Evolutionary conservation across 768 basidiomycete species (phyloP).

Genomic region (Crepidotus variabilis): DNA sequence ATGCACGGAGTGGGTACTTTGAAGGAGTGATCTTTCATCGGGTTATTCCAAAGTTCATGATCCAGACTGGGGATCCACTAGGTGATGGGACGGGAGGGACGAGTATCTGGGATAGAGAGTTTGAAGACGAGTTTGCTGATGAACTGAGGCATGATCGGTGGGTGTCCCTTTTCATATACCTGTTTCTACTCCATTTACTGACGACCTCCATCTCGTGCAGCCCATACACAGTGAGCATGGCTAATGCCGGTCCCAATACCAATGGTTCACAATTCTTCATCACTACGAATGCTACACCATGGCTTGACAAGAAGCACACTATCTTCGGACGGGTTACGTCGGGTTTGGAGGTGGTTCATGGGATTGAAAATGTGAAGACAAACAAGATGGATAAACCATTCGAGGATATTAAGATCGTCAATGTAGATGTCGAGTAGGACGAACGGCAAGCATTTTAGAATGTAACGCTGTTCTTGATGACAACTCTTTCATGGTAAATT

Average conservation of each 20-base stretch:
- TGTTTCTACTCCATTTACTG: not conserved
- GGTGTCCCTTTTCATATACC: not conserved
- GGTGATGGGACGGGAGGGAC: slow-evolving; percentile 92
- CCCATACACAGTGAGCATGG: slow-evolving; percentile 96
- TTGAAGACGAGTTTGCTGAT: slow-evolving; percentile 92
- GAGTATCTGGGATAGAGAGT: slow-evolving; percentile 87
- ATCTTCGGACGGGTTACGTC: slow-evolving; percentile 88
- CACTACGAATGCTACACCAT: slow-evolving; percentile 90
- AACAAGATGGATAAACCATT: slow-evolving; percentile 86
- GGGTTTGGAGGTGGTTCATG: slow-evolving; percentile 86
- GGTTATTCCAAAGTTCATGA: slow-evolving; percentile 98
- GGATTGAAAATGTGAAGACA: slow-evolving; percentile 87
- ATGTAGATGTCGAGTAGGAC: slow-evolving; percentile 64
- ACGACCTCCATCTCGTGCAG: slow-evolving; percentile 29
- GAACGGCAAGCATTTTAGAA: not conserved
- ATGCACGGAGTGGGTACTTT: slow-evolving; percentile 84
- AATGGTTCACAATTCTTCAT: slow-evolving; percentile 99
- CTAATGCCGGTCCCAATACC: slow-evolving; percentile 84
- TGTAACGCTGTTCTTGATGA: slow-evolving; percentile 6
- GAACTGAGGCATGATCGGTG: slow-evolving; percentile 89
- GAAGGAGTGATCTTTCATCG: slow-evolving; percentile 96
- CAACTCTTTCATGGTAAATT: slow-evolving; percentile 3
- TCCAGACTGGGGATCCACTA: slow-evolving; percentile 94
- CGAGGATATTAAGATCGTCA: slow-evolving; percentile 91
- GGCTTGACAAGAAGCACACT: slow-evolving; percentile 90